These are phyloP conservation scores for Alloascoidea hylecoeti DNA, from an alignment of 805 yeast genomes.

Conservation along the genomic window DNA sequence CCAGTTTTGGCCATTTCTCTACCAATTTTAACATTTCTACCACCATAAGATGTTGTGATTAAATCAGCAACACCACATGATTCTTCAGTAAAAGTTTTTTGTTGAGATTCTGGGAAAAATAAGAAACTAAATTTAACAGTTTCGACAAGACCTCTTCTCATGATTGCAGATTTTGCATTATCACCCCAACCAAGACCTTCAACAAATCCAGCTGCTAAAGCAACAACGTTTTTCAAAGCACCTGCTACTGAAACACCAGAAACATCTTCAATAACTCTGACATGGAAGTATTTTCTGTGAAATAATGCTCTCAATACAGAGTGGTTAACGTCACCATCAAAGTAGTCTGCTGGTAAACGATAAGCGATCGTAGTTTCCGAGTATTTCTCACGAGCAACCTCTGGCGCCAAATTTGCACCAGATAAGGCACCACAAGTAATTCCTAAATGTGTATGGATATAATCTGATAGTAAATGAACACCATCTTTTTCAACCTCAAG, in stretches of 20 bases:
- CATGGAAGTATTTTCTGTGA: constrained; percentile 98
- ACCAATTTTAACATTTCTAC: constrained; percentile 91
- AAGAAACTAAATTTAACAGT: constrained; percentile 73
- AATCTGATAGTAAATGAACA: constrained; percentile 68
- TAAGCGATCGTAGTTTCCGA: constrained; percentile 97
- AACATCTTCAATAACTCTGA: constrained; percentile 79
- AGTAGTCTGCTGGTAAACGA: constrained; percentile 54
- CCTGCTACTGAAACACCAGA: constrained; percentile 96
- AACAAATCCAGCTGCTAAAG: constrained; percentile 93
- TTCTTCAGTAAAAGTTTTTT: constrained; percentile 82
- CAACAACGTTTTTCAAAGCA: constrained; percentile 92
- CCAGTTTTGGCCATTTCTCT: constrained; percentile 71
- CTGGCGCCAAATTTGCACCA: constrained; percentile 96
- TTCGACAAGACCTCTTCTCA: constrained; percentile 90
- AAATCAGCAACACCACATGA: constrained; percentile 97
- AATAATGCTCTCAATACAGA: constrained; percentile 63
- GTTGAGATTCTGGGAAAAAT: constrained; percentile 64
- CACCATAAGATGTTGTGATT: constrained; percentile 95
- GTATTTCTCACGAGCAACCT: constrained; percentile 91
- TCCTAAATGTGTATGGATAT: constrained; percentile 67
- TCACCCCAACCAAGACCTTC: constrained; percentile 99
- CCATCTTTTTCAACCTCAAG: constrained; percentile 65
- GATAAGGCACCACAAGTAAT: constrained; percentile 92
- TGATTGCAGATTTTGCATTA: constrained; percentile 94
- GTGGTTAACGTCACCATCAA: constrained; percentile 63